Evolutionary conservation across 805 yeast genomes (phyloP).

Genomic region (Candida corydali): DNA sequence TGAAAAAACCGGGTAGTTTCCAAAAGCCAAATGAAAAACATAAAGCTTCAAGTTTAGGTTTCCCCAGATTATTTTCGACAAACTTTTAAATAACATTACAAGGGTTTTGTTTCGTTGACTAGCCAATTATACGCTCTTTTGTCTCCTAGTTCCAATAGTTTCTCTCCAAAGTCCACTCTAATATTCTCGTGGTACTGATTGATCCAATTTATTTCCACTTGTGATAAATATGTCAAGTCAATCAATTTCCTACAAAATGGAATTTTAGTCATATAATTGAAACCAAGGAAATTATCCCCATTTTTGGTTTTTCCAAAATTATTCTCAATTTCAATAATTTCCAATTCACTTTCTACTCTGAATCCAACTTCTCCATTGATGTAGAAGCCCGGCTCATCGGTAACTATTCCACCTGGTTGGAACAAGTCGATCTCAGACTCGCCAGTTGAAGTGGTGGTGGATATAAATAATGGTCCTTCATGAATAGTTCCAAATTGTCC

Average conservation of each 20-base stretch:
- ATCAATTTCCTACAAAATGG: conserved; percentile 37
- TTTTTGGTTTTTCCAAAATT: conserved; percentile 33
- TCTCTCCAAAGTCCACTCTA: conserved; percentile 26
- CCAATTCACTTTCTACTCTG: conserved; percentile 81
- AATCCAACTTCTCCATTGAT: conserved; percentile 88
- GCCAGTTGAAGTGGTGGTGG: conserved; percentile 50
- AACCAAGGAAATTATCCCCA: conserved; percentile 31
- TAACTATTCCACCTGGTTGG: conserved; percentile 63
- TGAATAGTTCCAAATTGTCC: conserved; percentile 90
- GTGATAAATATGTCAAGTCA: conserved; percentile 24
- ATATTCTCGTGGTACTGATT: conserved; percentile 34
- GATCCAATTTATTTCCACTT: conserved; percentile 34
- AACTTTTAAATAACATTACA: too few relatives aligned
- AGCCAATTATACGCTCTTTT: conserved; percentile 69
- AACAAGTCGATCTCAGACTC: conserved; percentile 34
- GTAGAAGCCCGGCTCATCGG: conserved; percentile 95
- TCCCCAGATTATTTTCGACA: conserved; percentile 23
- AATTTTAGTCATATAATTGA: conserved; percentile 38
- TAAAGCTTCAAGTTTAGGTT: conserved; percentile 17
- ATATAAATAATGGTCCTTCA: conserved; percentile 89
- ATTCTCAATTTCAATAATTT: conserved; percentile 43
- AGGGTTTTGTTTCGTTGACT: conserved; percentile 53
- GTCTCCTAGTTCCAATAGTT: conserved; percentile 52
- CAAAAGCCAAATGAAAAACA: conserved; percentile 25
- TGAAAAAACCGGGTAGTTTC: conserved; percentile 32